A percentile compares a stretch with the other conserved stretches of the same genome.
phyloP scores from a whole-genome alignment of 805 yeast genomes.

The Ascoidea tarda region DNA sequence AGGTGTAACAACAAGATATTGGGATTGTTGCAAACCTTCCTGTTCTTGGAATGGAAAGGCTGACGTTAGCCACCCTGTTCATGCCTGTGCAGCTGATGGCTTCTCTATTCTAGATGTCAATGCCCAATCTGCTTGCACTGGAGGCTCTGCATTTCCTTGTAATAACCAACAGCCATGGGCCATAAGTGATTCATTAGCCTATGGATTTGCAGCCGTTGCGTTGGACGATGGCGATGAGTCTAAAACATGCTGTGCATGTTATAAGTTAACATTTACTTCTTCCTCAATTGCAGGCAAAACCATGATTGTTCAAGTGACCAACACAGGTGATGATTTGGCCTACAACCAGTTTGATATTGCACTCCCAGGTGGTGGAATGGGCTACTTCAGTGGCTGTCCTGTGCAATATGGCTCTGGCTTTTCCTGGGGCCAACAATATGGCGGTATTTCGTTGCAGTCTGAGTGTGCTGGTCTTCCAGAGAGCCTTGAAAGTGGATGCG shows the following conservation, averaged over 20 bases:
- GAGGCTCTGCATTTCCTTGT: conserved; percentile 7
- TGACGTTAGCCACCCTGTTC: conserved; percentile 1
- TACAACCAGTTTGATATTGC: conserved; percentile 4
- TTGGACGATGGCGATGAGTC: conserved; percentile 3
- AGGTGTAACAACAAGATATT: conserved; percentile 6
- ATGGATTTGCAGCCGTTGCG: conserved; percentile 4
- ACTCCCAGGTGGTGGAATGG: conserved; percentile 8
- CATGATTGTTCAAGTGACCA: conserved; percentile 6
- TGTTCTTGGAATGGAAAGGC: conserved; percentile 6
- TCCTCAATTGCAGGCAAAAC: conserved; percentile 2
- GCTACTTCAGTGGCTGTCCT: conserved; percentile 2
- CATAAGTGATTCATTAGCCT: conserved; percentile 2
- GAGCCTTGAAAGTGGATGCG: conserved; percentile 5
- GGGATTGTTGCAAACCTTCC: conserved; percentile 7
- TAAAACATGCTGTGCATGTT: conserved; percentile 4
- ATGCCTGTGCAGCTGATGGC: conserved; percentile 6
- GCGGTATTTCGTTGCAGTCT: conserved; percentile 4
- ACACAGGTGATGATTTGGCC: conserved; percentile 4
- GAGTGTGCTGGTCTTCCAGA: conserved; percentile 5
- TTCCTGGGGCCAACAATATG: conserved; percentile 5
- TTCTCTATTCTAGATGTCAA: neutral
- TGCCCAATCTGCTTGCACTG: conserved; percentile 4
- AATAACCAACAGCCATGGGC: conserved; percentile 6
- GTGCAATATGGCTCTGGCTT: conserved; percentile 2
- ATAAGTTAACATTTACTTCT: conserved; percentile 3